Base-by-base conservation (phyloP, 257 asterid species). In the Lithospermum erythrorhizon region DNA sequence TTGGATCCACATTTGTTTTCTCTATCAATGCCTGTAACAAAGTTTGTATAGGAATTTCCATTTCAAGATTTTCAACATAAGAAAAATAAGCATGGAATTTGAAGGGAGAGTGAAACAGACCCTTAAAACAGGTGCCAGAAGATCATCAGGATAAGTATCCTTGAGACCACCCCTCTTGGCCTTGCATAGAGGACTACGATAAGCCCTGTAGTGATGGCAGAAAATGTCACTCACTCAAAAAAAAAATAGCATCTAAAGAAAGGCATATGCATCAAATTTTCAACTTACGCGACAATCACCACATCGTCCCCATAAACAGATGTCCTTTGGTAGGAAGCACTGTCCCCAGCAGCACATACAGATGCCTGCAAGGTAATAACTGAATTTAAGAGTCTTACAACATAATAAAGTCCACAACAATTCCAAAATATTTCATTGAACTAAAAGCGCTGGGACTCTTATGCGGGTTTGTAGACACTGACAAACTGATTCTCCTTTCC, bases 101-200 rank as follows among this genome's bases (percentile, higher is more conserved):
- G 19, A 52, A 2, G 30, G 19, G 29, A 35, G 27, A 62, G 58
- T 53, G 63, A 60, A 73, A 65, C 74, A 4, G 14, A 93, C 99
- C 96, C 57, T 86, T 68, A 93, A 67, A 72, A 93, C 94, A 52
- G 99, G 89, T 53, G 99, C 96, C 27, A 93, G 95, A 56, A 93
- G 59, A 70, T 93, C 99, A 77, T 93, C 99, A 45, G 99, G 87
- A 74, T 81, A 86, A 4, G 99, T 93, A 70, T 93, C 99, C 68
- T 93, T 93, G 78, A 93, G 82, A 71, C 99, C 94, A 66, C 99
- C 99, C 72, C 83, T 84, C 84, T 93, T 93, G 17, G 99, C 72
- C 80, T 93, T 93, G 86, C 99, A 93, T 54, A 74, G 78, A 18
- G 99, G 82, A 63, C 96, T 84, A 61, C 99, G 87, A 72, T 84